Percentiles rank a stretch among this genome's conserved stretches.
phyloP scores from a whole-genome alignment of 106 monocot genomes.

The Phalaenopsis equestris region DNA sequence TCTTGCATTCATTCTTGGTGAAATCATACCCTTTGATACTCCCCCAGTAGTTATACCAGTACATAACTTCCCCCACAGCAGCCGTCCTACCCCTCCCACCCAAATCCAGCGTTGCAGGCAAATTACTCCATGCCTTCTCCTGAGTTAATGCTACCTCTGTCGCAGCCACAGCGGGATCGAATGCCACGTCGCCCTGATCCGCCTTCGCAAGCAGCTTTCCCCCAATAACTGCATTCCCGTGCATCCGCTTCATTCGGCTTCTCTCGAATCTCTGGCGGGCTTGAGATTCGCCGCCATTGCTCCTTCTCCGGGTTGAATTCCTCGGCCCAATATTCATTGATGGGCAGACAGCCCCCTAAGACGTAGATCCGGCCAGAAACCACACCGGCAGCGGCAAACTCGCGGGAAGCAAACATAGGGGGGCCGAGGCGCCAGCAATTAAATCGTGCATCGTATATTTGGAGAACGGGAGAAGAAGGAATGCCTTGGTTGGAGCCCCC shows the following conservation, averaged over 20 bases:
- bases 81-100: slow-evolving; percentile 79
- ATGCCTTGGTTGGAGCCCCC: slow-evolving; percentile 49
- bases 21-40: slow-evolving; percentile 68
- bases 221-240: slow-evolving; percentile 53
- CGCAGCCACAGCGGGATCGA: slow-evolving; percentile 33
- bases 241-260: slow-evolving; percentile 83
- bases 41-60: slow-evolving; percentile 65
- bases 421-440: slow-evolving; percentile 48
- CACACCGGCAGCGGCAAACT: slow-evolving; percentile 53
- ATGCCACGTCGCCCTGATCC: slow-evolving; percentile 66
- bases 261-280: slow-evolving; percentile 46
- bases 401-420: slow-evolving; percentile 38
- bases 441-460: slow-evolving; percentile 39
- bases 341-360: slow-evolving; percentile 60
- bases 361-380: slow-evolving; percentile 37
- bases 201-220: slow-evolving; percentile 67
- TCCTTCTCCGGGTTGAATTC: slow-evolving; percentile 21
- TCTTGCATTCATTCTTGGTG: slow-evolving; percentile 33
- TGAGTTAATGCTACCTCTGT: background rate
- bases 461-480: slow-evolving; percentile 34
- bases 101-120: slow-evolving; percentile 36
- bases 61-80: slow-evolving; percentile 53
- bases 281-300: slow-evolving; percentile 34
- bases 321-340: slow-evolving; percentile 55
- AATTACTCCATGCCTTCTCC: slow-evolving; percentile 33